phyloP scores from a whole-genome alignment of 495 filamentous ascomycete species.

The Diplogelasinospora grovesii region DNA sequence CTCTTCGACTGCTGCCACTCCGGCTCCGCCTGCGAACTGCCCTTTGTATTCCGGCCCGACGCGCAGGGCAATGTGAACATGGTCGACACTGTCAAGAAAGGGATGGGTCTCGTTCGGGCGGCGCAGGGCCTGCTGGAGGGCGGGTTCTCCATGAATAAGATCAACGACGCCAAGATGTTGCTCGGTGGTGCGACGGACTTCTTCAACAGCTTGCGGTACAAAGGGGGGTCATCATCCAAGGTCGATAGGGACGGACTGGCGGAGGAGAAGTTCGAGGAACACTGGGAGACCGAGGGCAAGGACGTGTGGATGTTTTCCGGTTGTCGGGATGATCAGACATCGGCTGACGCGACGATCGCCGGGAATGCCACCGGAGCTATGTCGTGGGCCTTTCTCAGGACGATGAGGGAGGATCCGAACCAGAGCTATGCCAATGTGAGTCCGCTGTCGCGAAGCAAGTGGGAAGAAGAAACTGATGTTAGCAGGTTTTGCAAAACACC shows the following conservation, averaged over 20 bases:
- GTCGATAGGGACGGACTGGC: slow-evolving; percentile 44
- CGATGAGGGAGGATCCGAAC: slow-evolving; percentile 40
- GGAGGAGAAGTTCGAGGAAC: slow-evolving; percentile 43
- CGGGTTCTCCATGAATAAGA: slow-evolving; percentile 42
- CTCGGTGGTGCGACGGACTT: slow-evolving; percentile 50
- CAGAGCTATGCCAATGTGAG: slow-evolving; percentile 48
- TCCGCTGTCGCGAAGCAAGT: slow-evolving; percentile 1
- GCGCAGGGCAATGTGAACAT: slow-evolving; percentile 48
- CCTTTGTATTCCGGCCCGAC: slow-evolving; percentile 51
- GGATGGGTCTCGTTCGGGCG: slow-evolving; percentile 38
- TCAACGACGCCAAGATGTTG: slow-evolving; percentile 47
- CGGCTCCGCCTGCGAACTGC: slow-evolving; percentile 54
- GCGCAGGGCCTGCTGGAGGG: slow-evolving; percentile 46
- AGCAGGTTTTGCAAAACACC: slow-evolving; percentile 45
- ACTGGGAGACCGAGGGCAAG: slow-evolving; percentile 47
- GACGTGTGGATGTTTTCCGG: slow-evolving; percentile 57
- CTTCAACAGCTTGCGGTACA: slow-evolving; percentile 45
- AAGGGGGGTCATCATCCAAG: slow-evolving; percentile 12
- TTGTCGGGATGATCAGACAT: slow-evolving; percentile 54
- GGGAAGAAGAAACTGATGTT: background rate
- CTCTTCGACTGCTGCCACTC: slow-evolving; percentile 59
- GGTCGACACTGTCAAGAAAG: slow-evolving; percentile 49
- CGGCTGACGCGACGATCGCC: slow-evolving; percentile 51
- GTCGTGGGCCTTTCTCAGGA: slow-evolving; percentile 52
- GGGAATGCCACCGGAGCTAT: slow-evolving; percentile 49